Conservation (phyloP, 257 asterid species). For the Fraxinus excelsior region DNA sequence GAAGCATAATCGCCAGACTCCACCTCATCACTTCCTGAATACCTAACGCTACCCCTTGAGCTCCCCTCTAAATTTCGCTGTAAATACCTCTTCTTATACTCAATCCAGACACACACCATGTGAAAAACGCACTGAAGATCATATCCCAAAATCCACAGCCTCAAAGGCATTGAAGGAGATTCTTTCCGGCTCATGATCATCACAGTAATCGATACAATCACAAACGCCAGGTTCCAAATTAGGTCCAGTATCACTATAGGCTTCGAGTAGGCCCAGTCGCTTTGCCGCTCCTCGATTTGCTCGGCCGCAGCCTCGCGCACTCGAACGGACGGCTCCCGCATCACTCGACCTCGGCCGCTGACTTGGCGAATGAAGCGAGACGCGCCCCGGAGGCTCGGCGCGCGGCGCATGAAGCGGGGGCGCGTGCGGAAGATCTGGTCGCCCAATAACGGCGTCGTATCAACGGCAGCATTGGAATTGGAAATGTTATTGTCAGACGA, state of each 20-base stretch:
- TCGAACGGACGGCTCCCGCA: slow-evolving; percentile 70
- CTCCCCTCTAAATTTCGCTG: slow-evolving; percentile 36
- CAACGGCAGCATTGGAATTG: slow-evolving; percentile 33
- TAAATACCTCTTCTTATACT: slow-evolving; percentile 49
- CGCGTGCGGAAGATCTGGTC: slow-evolving; percentile 37
- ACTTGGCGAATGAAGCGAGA: slow-evolving; percentile 65
- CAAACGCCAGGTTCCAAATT: slow-evolving; percentile 62
- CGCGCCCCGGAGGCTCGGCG: slow-evolving; percentile 64
- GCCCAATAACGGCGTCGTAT: slow-evolving; percentile 45
- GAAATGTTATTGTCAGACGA: slow-evolving; percentile 35
- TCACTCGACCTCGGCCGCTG: slow-evolving; percentile 55
- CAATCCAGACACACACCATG: slow-evolving; percentile 55
- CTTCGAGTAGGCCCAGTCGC: slow-evolving; percentile 74
- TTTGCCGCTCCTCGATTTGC: slow-evolving; percentile 59
- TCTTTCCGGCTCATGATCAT: slow-evolving; percentile 52
- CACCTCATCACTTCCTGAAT: slow-evolving; percentile 66
- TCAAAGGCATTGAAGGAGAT: slow-evolving; percentile 53
- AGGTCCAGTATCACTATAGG: slow-evolving; percentile 65
- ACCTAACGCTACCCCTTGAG: slow-evolving; percentile 30
- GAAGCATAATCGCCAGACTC: slow-evolving; percentile 52
- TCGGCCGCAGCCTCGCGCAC: slow-evolving; percentile 68
- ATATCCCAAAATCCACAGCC: slow-evolving; percentile 67
- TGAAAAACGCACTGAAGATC: slow-evolving; percentile 61
- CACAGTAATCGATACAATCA: slow-evolving; percentile 48
- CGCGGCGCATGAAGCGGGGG: slow-evolving; percentile 47